Percentiles rank a stretch among this genome's conserved stretches.
phyloP scores from a whole-genome alignment of 2,329 filamentous ascomycete genomes.

The Sporothrix dimorphospora region DNA sequence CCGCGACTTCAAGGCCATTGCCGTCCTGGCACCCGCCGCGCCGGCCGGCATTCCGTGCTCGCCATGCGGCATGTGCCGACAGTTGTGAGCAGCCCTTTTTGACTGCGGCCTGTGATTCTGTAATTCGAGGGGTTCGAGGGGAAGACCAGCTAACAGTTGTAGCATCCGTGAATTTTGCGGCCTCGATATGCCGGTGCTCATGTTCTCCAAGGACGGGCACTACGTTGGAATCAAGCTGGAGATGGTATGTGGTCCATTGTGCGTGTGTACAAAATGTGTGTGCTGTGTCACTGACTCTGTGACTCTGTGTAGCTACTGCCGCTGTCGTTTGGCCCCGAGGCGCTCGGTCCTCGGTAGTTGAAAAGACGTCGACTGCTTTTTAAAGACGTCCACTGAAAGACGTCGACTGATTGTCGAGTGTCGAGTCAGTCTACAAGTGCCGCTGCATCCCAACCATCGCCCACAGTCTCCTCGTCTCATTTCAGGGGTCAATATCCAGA shows the following conservation, averaged over 20 bases:
- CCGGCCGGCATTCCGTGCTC: conserved; percentile 55
- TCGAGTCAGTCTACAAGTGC: conserved; percentile 3
- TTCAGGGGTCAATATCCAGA: background rate
- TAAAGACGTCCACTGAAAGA: no score
- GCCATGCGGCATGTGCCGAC: conserved; percentile 95
- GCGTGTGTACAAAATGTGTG: background rate
- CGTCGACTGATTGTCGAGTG: no score
- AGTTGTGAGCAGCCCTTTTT: conserved; percentile 64
- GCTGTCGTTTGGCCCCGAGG: conserved; percentile 68
- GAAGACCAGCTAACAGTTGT: conserved; percentile 16
- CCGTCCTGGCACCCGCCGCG: conserved; percentile 78
- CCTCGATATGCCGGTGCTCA: conserved; percentile 75
- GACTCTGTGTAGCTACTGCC: conserved; percentile 61
- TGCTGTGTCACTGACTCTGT: conserved; percentile 28
- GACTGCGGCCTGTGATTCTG: no score
- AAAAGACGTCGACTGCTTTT: background rate
- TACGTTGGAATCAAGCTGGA: conserved; percentile 71
- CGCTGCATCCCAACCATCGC: background rate
- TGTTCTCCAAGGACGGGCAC: conserved; percentile 84
- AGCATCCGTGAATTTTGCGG: conserved; percentile 78
- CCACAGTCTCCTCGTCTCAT: background rate
- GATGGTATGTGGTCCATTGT: conserved; percentile 53
- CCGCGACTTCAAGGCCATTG: conserved; percentile 71
- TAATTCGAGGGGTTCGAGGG: no score
- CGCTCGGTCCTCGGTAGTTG: conserved; percentile 43